Conservation (phyloP, 805 yeast genomes). For the Kurtzmaniella fragi region DNA sequence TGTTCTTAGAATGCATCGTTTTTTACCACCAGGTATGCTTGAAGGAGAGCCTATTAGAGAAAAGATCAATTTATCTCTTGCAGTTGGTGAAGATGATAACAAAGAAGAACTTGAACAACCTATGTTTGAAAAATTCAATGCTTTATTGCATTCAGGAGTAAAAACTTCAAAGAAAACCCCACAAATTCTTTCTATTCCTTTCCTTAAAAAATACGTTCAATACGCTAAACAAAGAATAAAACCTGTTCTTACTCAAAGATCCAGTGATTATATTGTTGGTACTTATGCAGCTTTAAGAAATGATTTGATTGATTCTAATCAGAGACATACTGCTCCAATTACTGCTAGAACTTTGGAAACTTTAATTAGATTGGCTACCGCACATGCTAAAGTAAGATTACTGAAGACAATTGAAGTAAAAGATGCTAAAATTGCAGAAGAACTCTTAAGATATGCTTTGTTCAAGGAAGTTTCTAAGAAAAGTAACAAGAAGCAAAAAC, state of each 20-base stretch:
- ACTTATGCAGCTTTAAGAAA: conserved; percentile 81
- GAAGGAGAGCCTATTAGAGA: conserved; percentile 96
- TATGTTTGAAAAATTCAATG: conserved; percentile 81
- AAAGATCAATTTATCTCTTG: conserved; percentile 59
- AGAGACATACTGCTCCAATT: conserved; percentile 82
- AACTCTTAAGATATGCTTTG: conserved; percentile 76
- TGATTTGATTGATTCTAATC: conserved; percentile 55
- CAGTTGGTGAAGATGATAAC: conserved; percentile 68
- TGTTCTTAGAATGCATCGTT: conserved; percentile 90
- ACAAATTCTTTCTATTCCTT: conserved; percentile 61
- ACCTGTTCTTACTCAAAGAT: conserved; percentile 74
- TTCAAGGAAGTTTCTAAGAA: conserved; percentile 64
- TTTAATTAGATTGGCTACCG: conserved; percentile 87
- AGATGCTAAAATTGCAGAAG: conserved; percentile 86
- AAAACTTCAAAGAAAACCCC: conserved; percentile 20
- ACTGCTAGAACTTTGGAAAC: conserved; percentile 99
- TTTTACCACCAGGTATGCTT: conserved; percentile 75
- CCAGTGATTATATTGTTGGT: conserved; percentile 75
- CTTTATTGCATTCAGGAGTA: conserved; percentile 79
- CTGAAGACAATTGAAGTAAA: conserved; percentile 65
- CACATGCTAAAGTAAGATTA: conserved; percentile 94
- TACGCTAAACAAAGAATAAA: conserved; percentile 85
- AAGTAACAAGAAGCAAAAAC: conserved; percentile 25
- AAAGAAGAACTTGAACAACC: conserved; percentile 46
- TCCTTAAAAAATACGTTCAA: conserved; percentile 87